phyloP scores from a whole-genome alignment of 495 filamentous ascomycete genomes.

The Hypomontagnella monticulosa region DNA sequence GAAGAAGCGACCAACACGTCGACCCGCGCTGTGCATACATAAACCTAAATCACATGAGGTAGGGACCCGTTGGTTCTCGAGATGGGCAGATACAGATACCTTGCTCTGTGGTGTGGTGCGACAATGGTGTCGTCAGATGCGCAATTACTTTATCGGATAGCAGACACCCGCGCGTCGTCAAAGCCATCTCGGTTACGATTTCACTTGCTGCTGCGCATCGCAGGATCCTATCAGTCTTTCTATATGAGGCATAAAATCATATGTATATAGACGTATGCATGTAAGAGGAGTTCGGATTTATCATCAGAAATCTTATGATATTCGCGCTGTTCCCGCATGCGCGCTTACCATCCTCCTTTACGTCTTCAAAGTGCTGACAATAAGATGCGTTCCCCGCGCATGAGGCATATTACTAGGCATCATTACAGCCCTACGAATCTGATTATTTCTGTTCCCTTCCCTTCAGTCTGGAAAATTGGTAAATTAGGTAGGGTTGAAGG shows the following conservation, averaged over 20 bases:
- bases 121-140: conserved; percentile 3
- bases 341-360: conserved; percentile 8
- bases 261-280: not conserved
- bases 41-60: not conserved
- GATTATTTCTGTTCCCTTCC: not conserved
- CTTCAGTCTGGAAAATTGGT: not conserved
- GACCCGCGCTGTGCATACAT: conserved; percentile 6
- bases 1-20: conserved; percentile 22
- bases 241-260: too few relatives aligned
- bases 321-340: conserved; percentile 20
- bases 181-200: too few relatives aligned
- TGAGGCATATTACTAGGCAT: conserved; percentile 37
- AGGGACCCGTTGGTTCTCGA: conserved; percentile 10
- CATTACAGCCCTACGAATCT: conserved; percentile 22
- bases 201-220: not conserved
- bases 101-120: conserved; percentile 16
- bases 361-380: conserved; percentile 24
- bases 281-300: conserved; percentile 30
- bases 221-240: not conserved
- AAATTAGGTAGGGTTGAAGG: not conserved
- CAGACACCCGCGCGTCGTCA: not conserved
- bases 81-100: conserved; percentile 6
- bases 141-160: not conserved
- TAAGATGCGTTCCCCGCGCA: conserved; percentile 15
- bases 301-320: conserved; percentile 6